Evolutionary conservation across 805 yeast genomes (phyloP), one percentile per base, ranked within the genome.

Genomic region (Brettanomyces nanus): DNA sequence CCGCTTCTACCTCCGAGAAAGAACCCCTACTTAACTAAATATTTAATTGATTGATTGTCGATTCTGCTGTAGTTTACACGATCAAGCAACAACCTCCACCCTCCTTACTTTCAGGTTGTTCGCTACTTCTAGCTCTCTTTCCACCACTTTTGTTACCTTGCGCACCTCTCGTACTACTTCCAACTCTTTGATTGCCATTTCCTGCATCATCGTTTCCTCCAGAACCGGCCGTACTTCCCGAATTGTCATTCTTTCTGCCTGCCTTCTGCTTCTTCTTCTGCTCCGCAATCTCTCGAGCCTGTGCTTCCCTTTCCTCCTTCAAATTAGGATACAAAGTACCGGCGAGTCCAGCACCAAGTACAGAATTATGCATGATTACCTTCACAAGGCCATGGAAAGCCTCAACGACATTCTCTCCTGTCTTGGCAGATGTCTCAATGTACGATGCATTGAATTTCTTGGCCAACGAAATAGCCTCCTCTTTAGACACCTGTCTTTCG

Each of bases 341-440:
- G 28, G 46, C 42, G 23, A 55, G 42, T 4, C 59, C 56, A 3
- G 56, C 52, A 32, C 49, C 49, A 22, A 44, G 28, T 18, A 48
- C 43, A 6, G 50, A 49, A 26, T 44, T 41, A 35, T 51, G 45
- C 44, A 54, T 52, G 20, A 61, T 55, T 44, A 58, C 56, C 41
- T 52, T 61, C 17, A 62, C 65, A 34, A 62, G 47, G 15, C 51
- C 51, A 44, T 60, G 53, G 45, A 62, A 62, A 9, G 64, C 63
- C 27, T 59, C 59, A 10, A 46, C 48, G 32, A 92, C 97, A 51
- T 92, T 89, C 47, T 81, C 72, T 42, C 95, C 80, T 51, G 82
- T 85, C 60, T 92, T 92, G 19, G 97, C 97, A 29, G 90, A 78
- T 2, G 97, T 85, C 62, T 92, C 98, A 49, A 89, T 71, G 57